A percentile compares a stretch with the other conserved stretches of the same genome.
Conservation (phyloP, 139 green algal genomes). For the Chlorella sp. region DNA sequence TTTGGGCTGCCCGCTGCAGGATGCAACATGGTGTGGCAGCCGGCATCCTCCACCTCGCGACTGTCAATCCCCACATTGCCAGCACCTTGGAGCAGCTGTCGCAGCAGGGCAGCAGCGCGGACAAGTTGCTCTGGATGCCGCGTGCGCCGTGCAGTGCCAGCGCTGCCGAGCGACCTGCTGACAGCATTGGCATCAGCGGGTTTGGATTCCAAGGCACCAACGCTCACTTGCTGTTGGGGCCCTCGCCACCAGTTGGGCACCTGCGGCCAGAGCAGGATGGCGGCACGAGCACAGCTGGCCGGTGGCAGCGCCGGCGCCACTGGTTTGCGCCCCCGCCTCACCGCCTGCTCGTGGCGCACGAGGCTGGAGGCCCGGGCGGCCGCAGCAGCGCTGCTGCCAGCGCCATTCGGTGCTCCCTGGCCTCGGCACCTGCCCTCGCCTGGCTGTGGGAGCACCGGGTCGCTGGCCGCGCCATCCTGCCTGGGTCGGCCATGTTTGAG, state of each 20-base stretch:
- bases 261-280: neutral
- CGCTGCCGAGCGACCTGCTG: neutral
- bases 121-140: conserved; percentile 27
- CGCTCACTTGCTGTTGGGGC: neutral
- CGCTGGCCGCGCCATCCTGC: conserved; percentile 48
- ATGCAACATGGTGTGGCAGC: neutral
- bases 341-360: conserved; percentile 18
- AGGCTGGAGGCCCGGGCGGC: neutral
- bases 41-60: conserved; percentile 24
- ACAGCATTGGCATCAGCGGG: neutral
- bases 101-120: conserved; percentile 52
- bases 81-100: conserved; percentile 51
- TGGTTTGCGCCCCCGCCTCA: conserved; percentile 18
- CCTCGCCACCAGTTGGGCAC: neutral
- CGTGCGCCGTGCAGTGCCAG: too few species aligned
- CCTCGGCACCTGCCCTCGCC: neutral
- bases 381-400: neutral
- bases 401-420: conserved; percentile 23
- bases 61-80: conserved; percentile 4
- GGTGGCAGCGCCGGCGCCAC: conserved; percentile 21
- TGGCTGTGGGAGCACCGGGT: conserved; percentile 66
- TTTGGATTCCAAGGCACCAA: neutral
- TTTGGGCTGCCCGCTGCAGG: neutral
- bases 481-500: conserved; percentile 65
- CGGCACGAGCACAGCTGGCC: too few species aligned